Conservation (phyloP, 2,329 filamentous ascomycete genomes). For the Pseudomassariella vexata region DNA sequence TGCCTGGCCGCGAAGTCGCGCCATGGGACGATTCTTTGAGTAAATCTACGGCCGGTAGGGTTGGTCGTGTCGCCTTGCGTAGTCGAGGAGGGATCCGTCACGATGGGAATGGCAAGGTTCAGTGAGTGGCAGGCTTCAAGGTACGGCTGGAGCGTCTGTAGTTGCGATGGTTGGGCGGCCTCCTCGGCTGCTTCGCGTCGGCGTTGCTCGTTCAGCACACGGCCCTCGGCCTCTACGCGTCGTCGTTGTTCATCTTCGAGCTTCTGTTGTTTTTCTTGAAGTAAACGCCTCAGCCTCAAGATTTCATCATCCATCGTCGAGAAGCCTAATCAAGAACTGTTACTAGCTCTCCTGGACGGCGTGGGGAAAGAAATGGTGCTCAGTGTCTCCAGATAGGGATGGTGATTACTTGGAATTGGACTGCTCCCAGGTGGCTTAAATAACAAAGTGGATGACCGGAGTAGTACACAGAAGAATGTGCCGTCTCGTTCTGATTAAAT, state of each 20-base stretch:
- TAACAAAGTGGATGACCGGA: too few relatives aligned
- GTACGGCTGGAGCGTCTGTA: conserved; percentile 19
- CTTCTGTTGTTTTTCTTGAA: too few relatives aligned
- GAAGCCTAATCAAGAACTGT: too few relatives aligned
- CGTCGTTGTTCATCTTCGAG: conserved; percentile 15
- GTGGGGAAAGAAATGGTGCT: not conserved
- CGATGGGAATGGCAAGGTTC: conserved; percentile 21
- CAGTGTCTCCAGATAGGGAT: too few relatives aligned
- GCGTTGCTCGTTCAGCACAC: conserved; percentile 12
- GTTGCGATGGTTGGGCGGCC: conserved; percentile 12
- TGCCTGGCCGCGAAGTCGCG: conserved; percentile 22
- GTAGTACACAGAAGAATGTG: too few relatives aligned
- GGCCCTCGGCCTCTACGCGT: conserved; percentile 14
- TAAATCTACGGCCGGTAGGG: conserved; percentile 25
- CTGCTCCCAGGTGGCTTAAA: too few relatives aligned
- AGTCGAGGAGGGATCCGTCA: conserved; percentile 24
- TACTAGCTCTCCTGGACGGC: too few relatives aligned
- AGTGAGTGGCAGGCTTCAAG: conserved; percentile 27
- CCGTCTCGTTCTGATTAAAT: too few relatives aligned
- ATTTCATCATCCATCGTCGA: too few relatives aligned
- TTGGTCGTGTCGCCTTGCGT: conserved; percentile 28
- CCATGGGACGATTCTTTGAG: conserved; percentile 30
- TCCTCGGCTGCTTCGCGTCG: conserved; percentile 21
- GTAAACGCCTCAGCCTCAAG: too few relatives aligned
- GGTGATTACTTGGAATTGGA: too few relatives aligned